Conservation (phyloP, 257 asterid species). For the Solanum acaule region DNA sequence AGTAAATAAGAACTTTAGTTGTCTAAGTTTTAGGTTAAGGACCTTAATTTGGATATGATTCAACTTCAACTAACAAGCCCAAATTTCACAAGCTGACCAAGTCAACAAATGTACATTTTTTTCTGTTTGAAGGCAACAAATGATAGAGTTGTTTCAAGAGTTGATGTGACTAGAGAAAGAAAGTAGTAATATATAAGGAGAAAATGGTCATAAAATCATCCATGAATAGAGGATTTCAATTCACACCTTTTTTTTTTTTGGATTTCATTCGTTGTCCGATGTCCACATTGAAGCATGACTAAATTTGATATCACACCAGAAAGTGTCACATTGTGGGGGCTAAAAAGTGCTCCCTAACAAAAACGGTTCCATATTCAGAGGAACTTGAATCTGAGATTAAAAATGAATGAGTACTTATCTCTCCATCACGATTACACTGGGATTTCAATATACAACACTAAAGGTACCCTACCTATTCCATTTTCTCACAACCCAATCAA, state of each 20-base stretch:
- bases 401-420: too few relatives aligned
- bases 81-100: not conserved
- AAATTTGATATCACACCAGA: too few relatives aligned
- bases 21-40: not conserved
- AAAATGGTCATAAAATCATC: not conserved
- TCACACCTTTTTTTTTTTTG: too few relatives aligned
- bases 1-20: not conserved
- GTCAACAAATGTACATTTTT: not conserved
- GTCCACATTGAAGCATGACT: too few relatives aligned
- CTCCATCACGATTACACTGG: too few relatives aligned
- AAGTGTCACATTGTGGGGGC: too few relatives aligned
- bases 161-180: not conserved
- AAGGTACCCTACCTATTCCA: not conserved
- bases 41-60: not conserved
- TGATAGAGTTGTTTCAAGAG: not conserved
- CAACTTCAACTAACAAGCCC: not conserved
- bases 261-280: too few relatives aligned
- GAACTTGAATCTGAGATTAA: too few relatives aligned
- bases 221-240: not conserved
- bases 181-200: not conserved
- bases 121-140: not conserved
- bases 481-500: not conserved
- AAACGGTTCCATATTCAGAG: fast-evolving
- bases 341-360: too few relatives aligned
- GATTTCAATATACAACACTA: too few relatives aligned